Percentiles rank a stretch among this genome's conserved stretches.
Conservation (phyloP, 2,329 filamentous ascomycete species). For the Fusarium floridanum region DNA sequence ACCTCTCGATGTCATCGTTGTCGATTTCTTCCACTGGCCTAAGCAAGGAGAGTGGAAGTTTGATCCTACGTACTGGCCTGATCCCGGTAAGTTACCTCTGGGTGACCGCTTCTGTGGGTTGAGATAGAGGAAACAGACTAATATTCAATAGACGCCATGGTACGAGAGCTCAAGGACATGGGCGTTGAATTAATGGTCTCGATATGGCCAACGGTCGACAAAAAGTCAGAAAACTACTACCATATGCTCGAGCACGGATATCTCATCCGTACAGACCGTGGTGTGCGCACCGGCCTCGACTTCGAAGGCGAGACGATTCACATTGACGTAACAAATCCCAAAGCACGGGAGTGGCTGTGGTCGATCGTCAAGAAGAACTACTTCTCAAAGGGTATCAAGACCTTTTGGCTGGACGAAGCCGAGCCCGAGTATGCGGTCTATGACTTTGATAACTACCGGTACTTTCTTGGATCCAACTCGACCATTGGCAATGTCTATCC, state of each 20-base stretch:
- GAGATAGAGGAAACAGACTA: background rate
- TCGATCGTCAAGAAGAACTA: slow-evolving; percentile 70
- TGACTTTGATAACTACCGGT: slow-evolving; percentile 73
- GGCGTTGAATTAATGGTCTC: slow-evolving; percentile 76
- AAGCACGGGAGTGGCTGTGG: slow-evolving; percentile 71
- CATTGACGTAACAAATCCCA: slow-evolving; percentile 74
- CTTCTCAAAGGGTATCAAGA: slow-evolving; percentile 70
- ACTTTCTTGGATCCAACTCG: slow-evolving; percentile 52
- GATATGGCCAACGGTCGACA: slow-evolving; percentile 76
- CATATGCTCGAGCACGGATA: slow-evolving; percentile 73
- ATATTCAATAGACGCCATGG: slow-evolving; percentile 65
- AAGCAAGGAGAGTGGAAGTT: slow-evolving; percentile 77
- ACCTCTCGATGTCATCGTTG: slow-evolving; percentile 75
- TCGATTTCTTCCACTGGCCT: slow-evolving; percentile 78
- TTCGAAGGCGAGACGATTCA: slow-evolving; percentile 70
- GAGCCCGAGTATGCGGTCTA: slow-evolving; percentile 75
- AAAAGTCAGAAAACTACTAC: slow-evolving; percentile 67
- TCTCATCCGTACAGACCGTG: slow-evolving; percentile 71
- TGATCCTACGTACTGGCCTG: slow-evolving; percentile 73
- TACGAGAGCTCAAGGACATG: slow-evolving; percentile 69
- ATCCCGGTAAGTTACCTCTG: slow-evolving; percentile 60
- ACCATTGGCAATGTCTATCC: slow-evolving; percentile 72
- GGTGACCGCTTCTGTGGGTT: background rate
- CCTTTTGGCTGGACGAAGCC: slow-evolving; percentile 78
- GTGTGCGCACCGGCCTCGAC: slow-evolving; percentile 69